Percentiles rank a stretch among this genome's conserved stretches.
These are phyloP conservation scores for Cercospora zeae-maydis DNA, from an alignment of 2,329 filamentous ascomycete species.

Conservation along the genomic window DNA sequence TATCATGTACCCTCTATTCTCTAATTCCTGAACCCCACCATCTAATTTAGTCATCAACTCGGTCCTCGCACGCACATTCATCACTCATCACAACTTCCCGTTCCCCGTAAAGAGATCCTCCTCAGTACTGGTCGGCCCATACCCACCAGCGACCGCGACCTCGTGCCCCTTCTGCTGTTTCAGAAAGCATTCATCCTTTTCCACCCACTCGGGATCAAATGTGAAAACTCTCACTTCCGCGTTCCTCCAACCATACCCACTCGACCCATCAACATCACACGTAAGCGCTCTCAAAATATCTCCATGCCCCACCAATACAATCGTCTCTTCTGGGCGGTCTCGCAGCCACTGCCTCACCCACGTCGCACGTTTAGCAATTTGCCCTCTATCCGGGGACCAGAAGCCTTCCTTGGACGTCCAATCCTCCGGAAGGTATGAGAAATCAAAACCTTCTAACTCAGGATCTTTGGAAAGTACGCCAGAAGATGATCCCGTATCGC, in stretches of 20 bases:
- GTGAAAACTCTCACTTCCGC: slow-evolving; percentile 31
- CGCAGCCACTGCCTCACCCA: slow-evolving; percentile 33
- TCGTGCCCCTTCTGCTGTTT: slow-evolving; percentile 24
- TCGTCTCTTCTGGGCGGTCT: slow-evolving; percentile 33
- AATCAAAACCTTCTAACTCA: slow-evolving; percentile 32
- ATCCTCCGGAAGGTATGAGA: slow-evolving; percentile 29
- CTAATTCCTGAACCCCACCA: background rate
- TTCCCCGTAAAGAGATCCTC: slow-evolving; percentile 22
- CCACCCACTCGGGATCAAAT: slow-evolving; percentile 29
- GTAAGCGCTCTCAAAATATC: slow-evolving; percentile 34
- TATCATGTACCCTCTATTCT: background rate
- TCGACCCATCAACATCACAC: slow-evolving; percentile 23
- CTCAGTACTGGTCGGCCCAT: slow-evolving; percentile 31
- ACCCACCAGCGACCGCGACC: slow-evolving; percentile 34
- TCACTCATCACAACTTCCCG: slow-evolving; percentile 16
- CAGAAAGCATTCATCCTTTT: slow-evolving; percentile 31
- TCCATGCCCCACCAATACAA: slow-evolving; percentile 36
- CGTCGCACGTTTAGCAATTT: slow-evolving; percentile 27
- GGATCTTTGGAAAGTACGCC: slow-evolving; percentile 26
- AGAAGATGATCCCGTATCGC: slow-evolving; percentile 32
- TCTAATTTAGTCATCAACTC: background rate
- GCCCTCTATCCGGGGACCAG: slow-evolving; percentile 25
- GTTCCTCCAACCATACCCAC: slow-evolving; percentile 33
- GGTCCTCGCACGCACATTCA: background rate
- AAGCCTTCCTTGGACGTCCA: slow-evolving; percentile 35